phyloP scores from a whole-genome alignment of 164 flowering plant species.

The Chimonanthus salicifolius region DNA sequence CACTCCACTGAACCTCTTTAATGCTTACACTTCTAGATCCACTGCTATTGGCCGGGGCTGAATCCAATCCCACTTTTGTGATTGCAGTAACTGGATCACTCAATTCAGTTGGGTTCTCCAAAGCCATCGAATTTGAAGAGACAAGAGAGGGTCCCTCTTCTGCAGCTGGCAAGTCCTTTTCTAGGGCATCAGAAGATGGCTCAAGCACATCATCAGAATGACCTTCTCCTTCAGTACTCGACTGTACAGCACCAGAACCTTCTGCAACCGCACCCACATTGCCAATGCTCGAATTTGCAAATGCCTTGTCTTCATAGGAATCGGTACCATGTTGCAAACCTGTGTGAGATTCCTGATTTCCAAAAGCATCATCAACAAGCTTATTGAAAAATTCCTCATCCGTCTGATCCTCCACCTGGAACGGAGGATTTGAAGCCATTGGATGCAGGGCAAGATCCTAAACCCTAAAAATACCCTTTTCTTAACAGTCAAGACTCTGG shows the following conservation, averaged over 20 bases:
- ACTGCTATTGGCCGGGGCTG: conserved; percentile 12
- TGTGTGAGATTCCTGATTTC: conserved; percentile 10
- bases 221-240: conserved; percentile 8
- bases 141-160: conserved; percentile 22
- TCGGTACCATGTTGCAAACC: conserved; percentile 14
- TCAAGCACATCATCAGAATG: not conserved
- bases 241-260: conserved; percentile 7
- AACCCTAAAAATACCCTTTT: not conserved
- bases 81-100: conserved; percentile 12
- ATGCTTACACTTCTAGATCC: conserved; percentile 36
- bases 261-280: conserved; percentile 15
- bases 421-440: conserved; percentile 40
- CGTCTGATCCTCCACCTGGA: conserved; percentile 47
- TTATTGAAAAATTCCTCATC: conserved; percentile 57
- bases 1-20: conserved; percentile 85
- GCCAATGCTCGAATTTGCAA: conserved; percentile 20
- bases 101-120: conserved; percentile 14
- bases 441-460: conserved; percentile 7
- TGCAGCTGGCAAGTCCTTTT: conserved; percentile 10
- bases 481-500: too few species aligned
- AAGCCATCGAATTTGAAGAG: conserved; percentile 23
- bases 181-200: conserved; percentile 5
- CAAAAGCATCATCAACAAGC: conserved; percentile 40
- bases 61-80: conserved; percentile 19
- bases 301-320: conserved; percentile 27